Evolutionary conservation across 192 early-diverging fungal species (phyloP).

Genomic region (Rhizoclosmatium sp.): DNA sequence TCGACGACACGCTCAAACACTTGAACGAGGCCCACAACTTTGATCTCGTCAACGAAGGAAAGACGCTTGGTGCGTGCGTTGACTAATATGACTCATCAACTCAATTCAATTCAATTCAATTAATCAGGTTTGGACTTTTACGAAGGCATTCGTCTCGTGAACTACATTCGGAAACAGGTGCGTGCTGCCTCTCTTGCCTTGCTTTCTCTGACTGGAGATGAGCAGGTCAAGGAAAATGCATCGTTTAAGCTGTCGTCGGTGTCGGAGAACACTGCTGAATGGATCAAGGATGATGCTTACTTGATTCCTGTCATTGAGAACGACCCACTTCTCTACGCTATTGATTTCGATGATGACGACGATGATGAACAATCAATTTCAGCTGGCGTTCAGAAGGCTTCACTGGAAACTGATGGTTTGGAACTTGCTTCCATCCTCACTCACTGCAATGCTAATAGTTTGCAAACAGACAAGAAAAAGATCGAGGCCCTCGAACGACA

Average conservation of each 20-base stretch:
- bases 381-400: constrained; percentile 2
- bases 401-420: not conserved
- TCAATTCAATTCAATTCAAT: not conserved
- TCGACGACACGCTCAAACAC: constrained; percentile 65
- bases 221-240: constrained; percentile 12
- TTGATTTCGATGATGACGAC: constrained; percentile 55
- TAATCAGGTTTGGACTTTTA: constrained; percentile 78
- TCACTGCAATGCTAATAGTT: too few relatives aligned
- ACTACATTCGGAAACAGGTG: constrained; percentile 73
- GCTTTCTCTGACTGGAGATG: constrained; percentile 7
- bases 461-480: constrained; percentile 32
- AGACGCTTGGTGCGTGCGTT: constrained; percentile 18
- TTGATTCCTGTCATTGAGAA: constrained; percentile 58
- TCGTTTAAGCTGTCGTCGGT: constrained; percentile 12
- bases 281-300: constrained; percentile 50
- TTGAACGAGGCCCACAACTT: constrained; percentile 81
- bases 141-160: constrained; percentile 82
- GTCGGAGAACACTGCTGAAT: constrained; percentile 2
- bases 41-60: constrained; percentile 65
- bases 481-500: constrained; percentile 30
- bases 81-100: too few relatives aligned
- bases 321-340: constrained; percentile 59
- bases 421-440: too few relatives aligned
- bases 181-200: not conserved
- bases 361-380: constrained; percentile 32